These are phyloP conservation scores for Paraphoma chrysanthemicola DNA, from an alignment of 2,329 filamentous ascomycete genomes.

Conservation along the genomic window DNA sequence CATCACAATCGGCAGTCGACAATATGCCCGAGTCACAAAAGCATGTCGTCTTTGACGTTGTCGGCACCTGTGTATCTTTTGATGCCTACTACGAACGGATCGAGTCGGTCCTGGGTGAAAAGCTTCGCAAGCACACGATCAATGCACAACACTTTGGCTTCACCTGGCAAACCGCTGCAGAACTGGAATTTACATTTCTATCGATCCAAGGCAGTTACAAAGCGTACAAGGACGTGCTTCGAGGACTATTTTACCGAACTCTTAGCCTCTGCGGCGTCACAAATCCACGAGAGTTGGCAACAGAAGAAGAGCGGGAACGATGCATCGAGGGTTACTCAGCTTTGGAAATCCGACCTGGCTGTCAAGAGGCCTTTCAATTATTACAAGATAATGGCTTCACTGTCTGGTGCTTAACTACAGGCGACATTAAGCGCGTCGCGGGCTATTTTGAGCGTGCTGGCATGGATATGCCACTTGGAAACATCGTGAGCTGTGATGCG, in stretches of 20 bases:
- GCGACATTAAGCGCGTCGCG: slow-evolving; percentile 43
- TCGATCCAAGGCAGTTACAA: slow-evolving; percentile 14
- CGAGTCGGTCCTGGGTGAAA: slow-evolving; percentile 9
- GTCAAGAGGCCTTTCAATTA: slow-evolving; percentile 8
- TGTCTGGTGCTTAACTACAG: slow-evolving; percentile 17
- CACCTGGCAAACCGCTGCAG: slow-evolving; percentile 19
- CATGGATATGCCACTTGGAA: slow-evolving; percentile 60
- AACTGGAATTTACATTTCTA: slow-evolving; percentile 22
- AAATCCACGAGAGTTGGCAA: slow-evolving; percentile 6
- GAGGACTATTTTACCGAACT: slow-evolving; percentile 16
- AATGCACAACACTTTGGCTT: slow-evolving; percentile 16
- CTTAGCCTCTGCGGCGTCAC: slow-evolving; percentile 10
- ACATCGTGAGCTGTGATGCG: slow-evolving; percentile 60
- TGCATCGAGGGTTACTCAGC: slow-evolving; percentile 15
- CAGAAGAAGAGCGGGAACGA: slow-evolving; percentile 11
- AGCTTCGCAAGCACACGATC: slow-evolving; percentile 9
- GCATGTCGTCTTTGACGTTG: slow-evolving; percentile 18
- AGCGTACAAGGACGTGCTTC: slow-evolving; percentile 13
- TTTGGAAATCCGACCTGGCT: slow-evolving; percentile 8
- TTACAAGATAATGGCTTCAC: slow-evolving; percentile 14
- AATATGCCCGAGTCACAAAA: slow-evolving; percentile 8
- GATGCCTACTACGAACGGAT: slow-evolving; percentile 17
- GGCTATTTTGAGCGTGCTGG: slow-evolving; percentile 60
- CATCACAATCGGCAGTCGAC: background rate
- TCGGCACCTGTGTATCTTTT: slow-evolving; percentile 18